Evolutionary conservation across 2,329 filamentous ascomycete genomes (phyloP), one percentile per base, ranked within the genome.

Genomic region (Neofusicoccum umdonicola): DNA sequence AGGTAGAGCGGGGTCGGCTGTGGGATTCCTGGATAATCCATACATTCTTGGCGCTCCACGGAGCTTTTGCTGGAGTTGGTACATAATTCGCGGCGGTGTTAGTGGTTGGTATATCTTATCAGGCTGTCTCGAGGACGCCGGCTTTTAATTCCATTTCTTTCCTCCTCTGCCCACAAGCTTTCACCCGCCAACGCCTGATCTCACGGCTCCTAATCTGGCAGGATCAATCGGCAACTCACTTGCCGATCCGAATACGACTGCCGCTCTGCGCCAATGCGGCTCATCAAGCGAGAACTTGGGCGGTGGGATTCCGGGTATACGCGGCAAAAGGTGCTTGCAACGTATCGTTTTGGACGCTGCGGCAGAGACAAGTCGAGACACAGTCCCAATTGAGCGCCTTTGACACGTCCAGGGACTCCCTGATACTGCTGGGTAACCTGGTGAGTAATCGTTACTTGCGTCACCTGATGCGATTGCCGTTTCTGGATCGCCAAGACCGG

Each of bases 61-160:
- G 54, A 9, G 22, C 3, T 34, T 58, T 51, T 34, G 31, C 39
- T 35, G 54, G 22, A 58, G 41, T 45, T 45, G 41, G 15, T 45
- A n/a, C 41, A 45, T 34, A 45, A 45, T n/a, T 45, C 15, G 52
- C 27, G 27, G 27, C 27, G 37, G 37, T 39, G 19, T 19, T 39
- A n/a, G 52, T 31, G 54, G 54, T 58, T 19, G 54, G 56, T 60
- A 60, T 47, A 60, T 60, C 56, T 60, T 60, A 60, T 60, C 56
- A 11, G 56, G 56, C 56, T 13, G 56, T 47, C 56, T 60, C 17
- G 42, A 47, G 9, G 56, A 60, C 56, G 56, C 42, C 42, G 27
- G 31, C 11, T 31, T 47, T 27, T 7, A 60, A 60, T 37, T 44
- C 22, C 22, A 60, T 47, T 35, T 47, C 44, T 58, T 37, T 7